Evolutionary conservation across 495 filamentous ascomycete species (phyloP).

Genomic region (Symbiotaphrina buchneri): DNA sequence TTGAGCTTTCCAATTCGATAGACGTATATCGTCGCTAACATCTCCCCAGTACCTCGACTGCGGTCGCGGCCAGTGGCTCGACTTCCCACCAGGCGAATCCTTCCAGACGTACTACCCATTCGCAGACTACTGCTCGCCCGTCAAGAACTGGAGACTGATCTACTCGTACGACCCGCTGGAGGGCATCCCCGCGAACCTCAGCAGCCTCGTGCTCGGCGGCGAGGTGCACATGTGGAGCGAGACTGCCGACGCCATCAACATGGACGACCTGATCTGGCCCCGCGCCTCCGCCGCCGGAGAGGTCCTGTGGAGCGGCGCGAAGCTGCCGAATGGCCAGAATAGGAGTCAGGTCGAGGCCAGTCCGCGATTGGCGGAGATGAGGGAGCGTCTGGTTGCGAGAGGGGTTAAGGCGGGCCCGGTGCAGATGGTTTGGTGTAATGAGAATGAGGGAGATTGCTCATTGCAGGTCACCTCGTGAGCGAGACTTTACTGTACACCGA

Average conservation of each 20-base stretch:
- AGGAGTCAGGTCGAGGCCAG: constrained; percentile 39
- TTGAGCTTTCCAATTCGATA: background rate
- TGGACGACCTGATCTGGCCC: constrained; percentile 58
- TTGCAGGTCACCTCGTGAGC: too few species aligned
- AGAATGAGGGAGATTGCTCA: too few species aligned
- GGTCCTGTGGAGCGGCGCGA: constrained; percentile 60
- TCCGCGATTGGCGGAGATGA: constrained; percentile 42
- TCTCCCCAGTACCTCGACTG: constrained; percentile 50
- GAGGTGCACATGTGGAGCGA: constrained; percentile 63
- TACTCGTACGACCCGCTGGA: constrained; percentile 52
- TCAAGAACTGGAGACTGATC: constrained; percentile 54
- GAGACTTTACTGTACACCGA: too few species aligned
- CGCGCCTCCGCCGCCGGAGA: constrained; percentile 45
- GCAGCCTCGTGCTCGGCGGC: constrained; percentile 48
- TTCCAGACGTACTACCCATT: constrained; percentile 32
- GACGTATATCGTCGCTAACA: constrained; percentile 1
- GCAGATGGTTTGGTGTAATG: constrained; percentile 27
- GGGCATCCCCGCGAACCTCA: constrained; percentile 32
- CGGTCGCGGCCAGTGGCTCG: constrained; percentile 54
- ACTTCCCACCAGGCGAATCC: constrained; percentile 4
- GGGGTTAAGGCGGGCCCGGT: constrained; percentile 38
- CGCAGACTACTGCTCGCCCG: constrained; percentile 51
- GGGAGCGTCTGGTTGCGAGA: constrained; percentile 43
- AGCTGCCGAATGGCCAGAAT: constrained; percentile 36
- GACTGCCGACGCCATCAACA: constrained; percentile 42